Conservation (phyloP, 768 basidiomycete species). For the Wakefieldia striispora region DNA sequence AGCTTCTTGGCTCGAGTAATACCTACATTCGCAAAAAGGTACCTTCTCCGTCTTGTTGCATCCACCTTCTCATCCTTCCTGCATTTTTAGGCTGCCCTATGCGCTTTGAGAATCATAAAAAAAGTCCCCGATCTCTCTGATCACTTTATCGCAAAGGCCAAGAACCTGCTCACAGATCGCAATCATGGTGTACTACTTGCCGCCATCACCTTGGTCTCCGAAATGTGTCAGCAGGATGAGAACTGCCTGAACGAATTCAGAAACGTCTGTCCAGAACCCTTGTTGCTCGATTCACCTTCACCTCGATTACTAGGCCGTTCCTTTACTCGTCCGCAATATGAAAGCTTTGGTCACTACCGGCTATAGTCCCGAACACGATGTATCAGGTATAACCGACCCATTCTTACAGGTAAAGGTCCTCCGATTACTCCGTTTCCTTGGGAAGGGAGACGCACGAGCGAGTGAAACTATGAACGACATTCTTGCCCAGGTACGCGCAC, state of each 20-base stretch:
- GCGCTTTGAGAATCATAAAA: constrained; percentile 90
- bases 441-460: constrained; percentile 77
- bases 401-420: constrained; percentile 94
- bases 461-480: constrained; percentile 99
- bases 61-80: not conserved
- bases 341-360: constrained; percentile 95
- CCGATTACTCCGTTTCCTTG: constrained; percentile 84
- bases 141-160: constrained; percentile 86
- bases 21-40: constrained; percentile 99
- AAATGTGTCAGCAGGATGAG: constrained; percentile 86
- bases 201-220: constrained; percentile 91
- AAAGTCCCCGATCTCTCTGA: constrained; percentile 95
- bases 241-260: constrained; percentile 81
- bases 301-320: constrained; percentile 66
- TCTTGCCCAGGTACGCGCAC: constrained; percentile 71
- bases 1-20: constrained; percentile 94
- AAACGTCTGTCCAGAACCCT: constrained; percentile 55
- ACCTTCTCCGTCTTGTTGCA: not conserved
- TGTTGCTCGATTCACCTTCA: constrained; percentile 5
- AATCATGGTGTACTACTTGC: constrained; percentile 96
- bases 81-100: constrained; percentile 76
- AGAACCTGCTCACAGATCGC: constrained; percentile 88
- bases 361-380: constrained; percentile 98
- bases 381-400: constrained; percentile 98
- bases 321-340: constrained; percentile 89